Evolutionary conservation across 129 eudicot genomes (phyloP), one percentile per base, ranked within the genome.

Genomic region (Sambucus nigra): DNA sequence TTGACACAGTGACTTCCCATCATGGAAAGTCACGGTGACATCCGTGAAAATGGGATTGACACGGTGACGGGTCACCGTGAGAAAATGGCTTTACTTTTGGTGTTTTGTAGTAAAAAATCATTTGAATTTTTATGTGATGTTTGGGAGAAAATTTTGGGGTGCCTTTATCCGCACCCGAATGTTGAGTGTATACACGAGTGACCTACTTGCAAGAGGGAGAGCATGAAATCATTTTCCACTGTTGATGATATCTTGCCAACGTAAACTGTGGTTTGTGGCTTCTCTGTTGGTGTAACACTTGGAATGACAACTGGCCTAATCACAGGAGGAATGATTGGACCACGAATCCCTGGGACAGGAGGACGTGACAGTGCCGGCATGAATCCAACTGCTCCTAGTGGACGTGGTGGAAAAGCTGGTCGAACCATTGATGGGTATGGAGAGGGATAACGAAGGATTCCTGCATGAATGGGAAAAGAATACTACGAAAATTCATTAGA

Each of bases 171-270:
- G n/a, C n/a, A n/a, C n/a, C n/a, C n/a, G n/a, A n/a, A n/a, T n/a
- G n/a, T n/a, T n/a, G n/a, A n/a, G n/a, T n/a, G n/a, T n/a, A n/a
- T n/a, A 33, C 25, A 22, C 11, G 27, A 49, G 3, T 17, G 29
- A 74, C 78, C 38, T 64, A 92, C 99, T 66, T 92, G 84, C 69
- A 92, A 70, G 46, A 92, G 89, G 42, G 96, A 75, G 53, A 76
- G 89, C 75, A 92, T 92, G 66, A 92, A 92, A 61, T 92, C 96
- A 64, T 92, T 86, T 50, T 92, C 99, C 51, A 83, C 88, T 7
- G 92, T 71, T 57, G 98, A 73, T 19, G 96, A 74, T 31, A 92
- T 80, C 83, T 86, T 92, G 69, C 99, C 96, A 38, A 92, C 94
- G 70, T 82, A 92, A 32, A 86, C 88, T 0, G 87, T 92, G 1